Conservation (phyloP, 2,329 filamentous ascomycete genomes). For the Diplodia intermedia region DNA sequence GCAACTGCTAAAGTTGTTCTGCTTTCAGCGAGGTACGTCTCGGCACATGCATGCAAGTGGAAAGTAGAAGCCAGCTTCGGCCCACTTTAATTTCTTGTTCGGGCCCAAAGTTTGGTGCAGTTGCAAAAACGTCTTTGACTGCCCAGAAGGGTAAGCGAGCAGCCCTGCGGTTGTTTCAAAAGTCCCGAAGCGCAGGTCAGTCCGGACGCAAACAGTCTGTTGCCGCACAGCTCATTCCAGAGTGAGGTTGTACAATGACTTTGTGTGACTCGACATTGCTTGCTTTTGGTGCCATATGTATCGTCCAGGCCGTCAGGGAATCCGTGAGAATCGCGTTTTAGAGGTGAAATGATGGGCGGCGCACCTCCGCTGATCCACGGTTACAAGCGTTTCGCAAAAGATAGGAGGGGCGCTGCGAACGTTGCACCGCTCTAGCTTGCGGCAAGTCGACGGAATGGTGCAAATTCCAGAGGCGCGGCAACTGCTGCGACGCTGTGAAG, state of each 20-base stretch:
- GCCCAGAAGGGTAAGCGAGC: not conserved
- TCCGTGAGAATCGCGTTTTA: not conserved
- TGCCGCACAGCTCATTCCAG: conserved; percentile 14
- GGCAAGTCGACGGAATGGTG: conserved; percentile 6
- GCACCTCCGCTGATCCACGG: not conserved
- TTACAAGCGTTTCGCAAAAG: not conserved
- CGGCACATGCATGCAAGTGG: conserved; percentile 3
- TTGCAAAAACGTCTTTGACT: not conserved
- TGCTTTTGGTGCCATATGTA: conserved; percentile 11
- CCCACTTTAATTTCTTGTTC: conserved; percentile 5
- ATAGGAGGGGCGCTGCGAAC: conserved; percentile 16
- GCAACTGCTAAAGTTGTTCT: not conserved
- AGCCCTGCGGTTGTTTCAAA: conserved; percentile 13
- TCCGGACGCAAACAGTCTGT: not conserved
- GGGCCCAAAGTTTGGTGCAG: not conserved
- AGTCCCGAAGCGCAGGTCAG: conserved; percentile 8
- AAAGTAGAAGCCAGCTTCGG: not conserved
- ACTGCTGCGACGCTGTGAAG: not conserved
- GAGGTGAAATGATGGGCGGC: not conserved
- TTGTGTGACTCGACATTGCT: conserved; percentile 14
- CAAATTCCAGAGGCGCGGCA: conserved; percentile 4
- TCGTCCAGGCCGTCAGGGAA: not conserved
- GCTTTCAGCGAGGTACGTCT: conserved; percentile 5
- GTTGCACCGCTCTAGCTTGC: conserved; percentile 12
- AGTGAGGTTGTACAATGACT: conserved; percentile 4